Conservation (phyloP, 768 basidiomycete species). For the Tremella fuciformis region DNA sequence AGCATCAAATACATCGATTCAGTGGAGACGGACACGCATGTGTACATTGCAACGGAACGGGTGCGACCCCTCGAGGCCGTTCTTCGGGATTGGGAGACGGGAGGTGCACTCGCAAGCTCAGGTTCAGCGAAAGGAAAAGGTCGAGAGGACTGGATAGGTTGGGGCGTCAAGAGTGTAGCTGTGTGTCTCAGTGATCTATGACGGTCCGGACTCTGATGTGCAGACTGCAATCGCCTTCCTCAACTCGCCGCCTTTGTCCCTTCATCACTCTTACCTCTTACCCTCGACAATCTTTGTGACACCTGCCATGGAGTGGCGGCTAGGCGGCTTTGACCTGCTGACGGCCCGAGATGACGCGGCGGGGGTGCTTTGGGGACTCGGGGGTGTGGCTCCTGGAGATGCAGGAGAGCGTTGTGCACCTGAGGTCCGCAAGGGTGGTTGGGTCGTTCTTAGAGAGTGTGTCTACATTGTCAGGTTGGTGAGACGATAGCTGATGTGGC, state of each 20-base stretch:
- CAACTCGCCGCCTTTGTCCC: conserved; percentile 82
- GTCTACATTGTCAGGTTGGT: conserved; percentile 11
- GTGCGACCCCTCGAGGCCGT: conserved; percentile 69
- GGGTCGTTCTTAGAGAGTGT: conserved; percentile 78
- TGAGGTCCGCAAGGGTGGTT: conserved; percentile 84
- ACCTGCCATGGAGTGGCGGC: conserved; percentile 91
- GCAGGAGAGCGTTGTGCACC: conserved; percentile 64
- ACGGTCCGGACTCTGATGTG: conserved; percentile 1
- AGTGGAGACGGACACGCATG: conserved; percentile 77
- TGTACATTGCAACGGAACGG: conserved; percentile 93
- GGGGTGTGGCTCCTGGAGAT: conserved; percentile 60
- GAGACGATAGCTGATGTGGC: conserved; percentile 35
- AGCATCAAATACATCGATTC: conserved; percentile 87
- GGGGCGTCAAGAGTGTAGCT: conserved; percentile 87
- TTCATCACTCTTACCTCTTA: conserved; percentile 61
- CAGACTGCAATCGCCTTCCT: conserved; percentile 87
- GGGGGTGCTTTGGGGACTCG: conserved; percentile 62
- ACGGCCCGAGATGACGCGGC: conserved; percentile 76
- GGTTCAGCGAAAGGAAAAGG: conserved; percentile 55
- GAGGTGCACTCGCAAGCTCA: conserved; percentile 25
- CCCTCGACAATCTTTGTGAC: conserved; percentile 75
- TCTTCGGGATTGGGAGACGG: conserved; percentile 61
- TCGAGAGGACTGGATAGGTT: conserved; percentile 84
- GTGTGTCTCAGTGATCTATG: conserved; percentile 58
- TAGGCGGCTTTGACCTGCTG: conserved; percentile 89